Percentiles rank a stretch among this genome's conserved stretches.
Conservation (phyloP, 371 early-diverging fungal species). For the Dinochytrium kinnereticum region DNA sequence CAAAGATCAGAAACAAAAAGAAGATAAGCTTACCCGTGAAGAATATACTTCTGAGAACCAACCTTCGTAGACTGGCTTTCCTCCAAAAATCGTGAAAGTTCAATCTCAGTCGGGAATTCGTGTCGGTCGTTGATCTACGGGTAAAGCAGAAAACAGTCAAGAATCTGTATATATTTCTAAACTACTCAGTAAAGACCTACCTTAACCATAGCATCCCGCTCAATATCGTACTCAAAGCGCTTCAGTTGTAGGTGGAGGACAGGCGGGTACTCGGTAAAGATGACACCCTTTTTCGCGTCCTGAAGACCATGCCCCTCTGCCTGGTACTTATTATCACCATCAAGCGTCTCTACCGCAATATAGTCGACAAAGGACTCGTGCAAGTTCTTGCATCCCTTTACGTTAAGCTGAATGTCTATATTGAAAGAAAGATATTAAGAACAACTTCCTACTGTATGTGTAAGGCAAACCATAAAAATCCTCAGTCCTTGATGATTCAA, state of each 20-base stretch:
- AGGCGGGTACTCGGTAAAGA: conserved; percentile 93
- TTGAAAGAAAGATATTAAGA: too few species aligned
- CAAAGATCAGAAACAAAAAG: too few species aligned
- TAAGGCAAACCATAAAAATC: conserved; percentile 86
- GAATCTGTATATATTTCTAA: too few species aligned
- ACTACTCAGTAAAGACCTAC: conserved; percentile 55
- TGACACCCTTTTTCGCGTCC: conserved; percentile 96
- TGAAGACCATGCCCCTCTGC: conserved; percentile 96
- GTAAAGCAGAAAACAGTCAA: background rate
- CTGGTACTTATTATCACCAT: conserved; percentile 97
- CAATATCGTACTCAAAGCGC: conserved; percentile 97
- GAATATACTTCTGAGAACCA: conserved; percentile 75
- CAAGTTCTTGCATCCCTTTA: conserved; percentile 89
- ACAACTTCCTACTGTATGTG: too few species aligned
- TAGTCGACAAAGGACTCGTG: conserved; percentile 93
- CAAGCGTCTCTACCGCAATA: conserved; percentile 86
- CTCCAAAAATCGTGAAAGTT: conserved; percentile 86
- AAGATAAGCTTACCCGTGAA: conserved; percentile 89
- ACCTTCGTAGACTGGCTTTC: conserved; percentile 55
- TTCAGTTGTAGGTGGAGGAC: conserved; percentile 98
- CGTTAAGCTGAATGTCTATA: conserved; percentile 94
- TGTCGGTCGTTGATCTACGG: conserved; percentile 98
- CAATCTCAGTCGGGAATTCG: conserved; percentile 92
- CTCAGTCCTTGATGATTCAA: conserved; percentile 91
- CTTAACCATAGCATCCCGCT: conserved; percentile 90